Evolutionary conservation across 495 filamentous ascomycete species (phyloP).

Genomic region (Massariosphaeria phaeospora): DNA sequence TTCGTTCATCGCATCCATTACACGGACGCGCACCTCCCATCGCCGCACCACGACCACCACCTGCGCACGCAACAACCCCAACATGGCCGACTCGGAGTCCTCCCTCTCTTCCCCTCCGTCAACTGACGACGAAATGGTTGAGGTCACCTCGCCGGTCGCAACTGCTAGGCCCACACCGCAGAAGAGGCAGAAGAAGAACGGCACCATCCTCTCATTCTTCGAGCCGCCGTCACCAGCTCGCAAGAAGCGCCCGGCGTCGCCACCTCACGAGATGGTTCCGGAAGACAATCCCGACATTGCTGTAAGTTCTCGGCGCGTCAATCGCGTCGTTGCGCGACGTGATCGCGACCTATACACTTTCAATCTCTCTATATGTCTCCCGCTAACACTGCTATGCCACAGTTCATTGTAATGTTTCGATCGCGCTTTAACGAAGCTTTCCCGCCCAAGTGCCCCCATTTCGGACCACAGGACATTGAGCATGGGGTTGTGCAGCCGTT

Average conservation of each 20-base stretch:
- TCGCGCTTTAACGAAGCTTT: slow-evolving; percentile 86
- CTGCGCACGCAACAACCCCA: slow-evolving; percentile 17
- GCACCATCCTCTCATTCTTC: slow-evolving; percentile 36
- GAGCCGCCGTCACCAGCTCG: slow-evolving; percentile 60
- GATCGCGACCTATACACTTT: slow-evolving; percentile 10
- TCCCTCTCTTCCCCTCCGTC: slow-evolving; percentile 31
- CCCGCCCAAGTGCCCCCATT: slow-evolving; percentile 76
- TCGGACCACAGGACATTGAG: slow-evolving; percentile 94
- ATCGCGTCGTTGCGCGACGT: slow-evolving; percentile 37
- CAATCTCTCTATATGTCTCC: slow-evolving; percentile 2
- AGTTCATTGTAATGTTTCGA: slow-evolving; percentile 98
- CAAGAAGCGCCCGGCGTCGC: slow-evolving; percentile 69
- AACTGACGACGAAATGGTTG: slow-evolving; percentile 33
- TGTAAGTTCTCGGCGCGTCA: slow-evolving; percentile 53
- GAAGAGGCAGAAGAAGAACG: slow-evolving; percentile 25
- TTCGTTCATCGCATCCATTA: slow-evolving; percentile 7
- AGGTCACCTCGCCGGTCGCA: slow-evolving; percentile 7
- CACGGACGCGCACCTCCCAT: slow-evolving; percentile 2
- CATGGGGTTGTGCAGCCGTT: slow-evolving; percentile 68
- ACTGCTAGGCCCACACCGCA: slow-evolving; percentile 8
- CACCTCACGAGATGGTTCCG: slow-evolving; percentile 80
- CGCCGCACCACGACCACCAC: slow-evolving; percentile 6
- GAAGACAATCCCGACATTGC: slow-evolving; percentile 85
- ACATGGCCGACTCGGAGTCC: slow-evolving; percentile 31
- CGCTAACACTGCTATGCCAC: slow-evolving; percentile 31